Evolutionary conservation across 345 rosid species (phyloP).

Genomic region (Populus deltoides): DNA sequence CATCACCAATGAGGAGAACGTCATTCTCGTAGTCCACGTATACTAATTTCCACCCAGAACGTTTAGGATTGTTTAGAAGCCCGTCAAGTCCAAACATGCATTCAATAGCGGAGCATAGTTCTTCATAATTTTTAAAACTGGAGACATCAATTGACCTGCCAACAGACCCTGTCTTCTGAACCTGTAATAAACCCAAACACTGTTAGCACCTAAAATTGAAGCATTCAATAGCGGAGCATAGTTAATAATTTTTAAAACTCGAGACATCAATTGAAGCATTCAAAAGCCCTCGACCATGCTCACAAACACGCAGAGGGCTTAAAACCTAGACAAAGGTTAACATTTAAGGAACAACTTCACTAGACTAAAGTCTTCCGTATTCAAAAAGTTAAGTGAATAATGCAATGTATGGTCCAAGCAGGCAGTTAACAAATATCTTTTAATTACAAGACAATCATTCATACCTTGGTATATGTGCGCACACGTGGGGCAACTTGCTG

Average conservation of each 20-base stretch:
- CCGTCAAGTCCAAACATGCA: slow-evolving; percentile 95
- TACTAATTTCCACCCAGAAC: slow-evolving; percentile 89
- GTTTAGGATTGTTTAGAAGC: slow-evolving; percentile 69
- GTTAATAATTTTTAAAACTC: no score
- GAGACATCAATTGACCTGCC: slow-evolving; percentile 96
- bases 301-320: background rate
- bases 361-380: background rate
- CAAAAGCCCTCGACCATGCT: background rate
- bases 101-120: slow-evolving; percentile 80
- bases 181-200: slow-evolving; percentile 39
- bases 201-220: background rate
- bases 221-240: no score
- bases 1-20: slow-evolving; percentile 95
- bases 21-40: slow-evolving; percentile 96
- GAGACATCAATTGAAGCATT: no score
- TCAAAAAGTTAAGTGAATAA: background rate
- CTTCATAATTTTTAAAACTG: slow-evolving; percentile 69
- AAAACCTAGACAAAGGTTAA: background rate
- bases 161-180: slow-evolving; percentile 94
- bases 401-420: background rate
- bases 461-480: slow-evolving; percentile 92
- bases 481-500: slow-evolving; percentile 68
- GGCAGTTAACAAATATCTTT: background rate
- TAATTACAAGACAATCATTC: background rate
- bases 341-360: background rate